Percentiles rank a stretch among this genome's conserved stretches.
These are phyloP conservation scores for Xylariales sp. DNA, from an alignment of 2,329 filamentous ascomycete genomes.

Conservation along the genomic window DNA sequence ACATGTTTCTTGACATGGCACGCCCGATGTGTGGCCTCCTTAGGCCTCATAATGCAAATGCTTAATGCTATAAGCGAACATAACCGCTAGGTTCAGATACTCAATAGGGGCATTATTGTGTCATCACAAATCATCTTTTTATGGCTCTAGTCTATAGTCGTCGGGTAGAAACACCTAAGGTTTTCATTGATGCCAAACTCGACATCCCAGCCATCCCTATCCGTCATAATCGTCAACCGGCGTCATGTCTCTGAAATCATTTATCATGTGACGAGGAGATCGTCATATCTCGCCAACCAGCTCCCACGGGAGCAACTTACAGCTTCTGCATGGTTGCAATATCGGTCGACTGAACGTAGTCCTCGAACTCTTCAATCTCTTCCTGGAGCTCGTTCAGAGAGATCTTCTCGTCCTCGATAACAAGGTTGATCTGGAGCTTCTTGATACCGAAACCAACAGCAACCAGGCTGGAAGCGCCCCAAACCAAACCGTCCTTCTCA, in stretches of 20 bases:
- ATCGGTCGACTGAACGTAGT: slow-evolving; percentile 94
- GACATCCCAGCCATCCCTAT: slow-evolving; percentile 2
- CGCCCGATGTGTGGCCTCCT: too few relatives aligned
- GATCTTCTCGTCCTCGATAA: slow-evolving; percentile 96
- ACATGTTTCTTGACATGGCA: too few relatives aligned
- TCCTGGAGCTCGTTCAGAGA: slow-evolving; percentile 82
- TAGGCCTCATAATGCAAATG: too few relatives aligned
- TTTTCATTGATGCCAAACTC: background rate
- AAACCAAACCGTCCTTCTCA: slow-evolving; percentile 89
- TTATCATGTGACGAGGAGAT: slow-evolving; percentile 24
- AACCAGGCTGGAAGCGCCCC: slow-evolving; percentile 88
- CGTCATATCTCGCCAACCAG: slow-evolving; percentile 15
- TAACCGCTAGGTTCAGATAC: too few relatives aligned
- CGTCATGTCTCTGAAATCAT: slow-evolving; percentile 23
- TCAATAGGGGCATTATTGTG: too few relatives aligned
- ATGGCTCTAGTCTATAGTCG: too few relatives aligned
- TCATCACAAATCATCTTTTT: too few relatives aligned
- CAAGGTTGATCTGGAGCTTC: slow-evolving; percentile 98
- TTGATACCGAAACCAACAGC: slow-evolving; percentile 95
- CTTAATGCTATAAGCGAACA: too few relatives aligned
- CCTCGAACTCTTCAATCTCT: slow-evolving; percentile 77
- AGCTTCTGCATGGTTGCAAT: slow-evolving; percentile 89
- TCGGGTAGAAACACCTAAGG: too few relatives aligned
- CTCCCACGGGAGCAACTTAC: slow-evolving; percentile 49
- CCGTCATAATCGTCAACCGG: slow-evolving; percentile 23